Evolutionary conservation across 495 filamentous ascomycete genomes (phyloP).

Genomic region (Penicillium paradoxum): DNA sequence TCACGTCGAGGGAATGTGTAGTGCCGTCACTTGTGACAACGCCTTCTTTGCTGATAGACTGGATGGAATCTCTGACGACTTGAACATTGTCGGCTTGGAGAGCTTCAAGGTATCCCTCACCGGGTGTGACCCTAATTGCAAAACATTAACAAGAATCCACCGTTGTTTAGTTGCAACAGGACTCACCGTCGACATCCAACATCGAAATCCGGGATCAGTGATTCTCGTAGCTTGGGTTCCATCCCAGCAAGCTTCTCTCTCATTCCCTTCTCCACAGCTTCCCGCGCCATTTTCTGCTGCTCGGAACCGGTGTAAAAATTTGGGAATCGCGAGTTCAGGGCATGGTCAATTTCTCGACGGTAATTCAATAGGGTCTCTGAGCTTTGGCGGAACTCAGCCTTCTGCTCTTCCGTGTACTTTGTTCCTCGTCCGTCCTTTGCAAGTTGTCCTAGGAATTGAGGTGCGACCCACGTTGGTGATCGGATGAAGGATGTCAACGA

Average conservation of each 20-base stretch:
- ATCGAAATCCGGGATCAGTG: constrained; percentile 29
- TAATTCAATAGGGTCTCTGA: neutral
- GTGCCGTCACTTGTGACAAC: constrained; percentile 38
- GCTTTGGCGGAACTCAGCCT: neutral
- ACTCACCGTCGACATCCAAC: constrained; percentile 28
- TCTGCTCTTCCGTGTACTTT: neutral
- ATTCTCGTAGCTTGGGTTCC: constrained; percentile 14
- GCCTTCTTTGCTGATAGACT: constrained; percentile 28
- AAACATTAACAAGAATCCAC: no score
- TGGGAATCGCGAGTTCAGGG: neutral
- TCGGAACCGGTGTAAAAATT: neutral
- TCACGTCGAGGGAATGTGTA: constrained; percentile 23
- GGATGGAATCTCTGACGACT: constrained; percentile 28
- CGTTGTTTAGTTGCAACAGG: no score
- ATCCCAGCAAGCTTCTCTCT: neutral
- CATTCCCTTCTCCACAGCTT: neutral
- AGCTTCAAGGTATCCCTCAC: constrained; percentile 34
- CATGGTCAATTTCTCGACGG: neutral
- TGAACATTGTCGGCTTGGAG: constrained; percentile 34
- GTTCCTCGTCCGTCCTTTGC: neutral
- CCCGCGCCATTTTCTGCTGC: neutral
- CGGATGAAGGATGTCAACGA: constrained; percentile 43
- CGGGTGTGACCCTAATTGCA: constrained; percentile 31
- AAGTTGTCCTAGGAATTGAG: neutral
- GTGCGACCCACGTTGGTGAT: constrained; percentile 25